Percentiles rank a stretch among this genome's conserved stretches.
Conservation (phyloP, 306 rosid genomes). For the Medicago truncatula region DNA sequence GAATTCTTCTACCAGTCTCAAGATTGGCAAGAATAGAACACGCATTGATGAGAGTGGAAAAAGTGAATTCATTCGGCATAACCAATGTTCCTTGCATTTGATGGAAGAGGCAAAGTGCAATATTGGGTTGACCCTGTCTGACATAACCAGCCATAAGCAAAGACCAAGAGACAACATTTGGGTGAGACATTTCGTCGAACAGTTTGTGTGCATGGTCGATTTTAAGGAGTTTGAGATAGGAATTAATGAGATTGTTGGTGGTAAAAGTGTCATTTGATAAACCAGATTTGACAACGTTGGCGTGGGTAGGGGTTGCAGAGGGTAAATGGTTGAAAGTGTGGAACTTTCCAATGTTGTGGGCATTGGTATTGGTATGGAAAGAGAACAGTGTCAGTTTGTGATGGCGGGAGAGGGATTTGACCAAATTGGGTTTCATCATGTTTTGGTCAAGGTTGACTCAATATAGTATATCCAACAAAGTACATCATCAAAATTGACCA, state of each 20-base stretch:
- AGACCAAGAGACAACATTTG: conserved; percentile 83
- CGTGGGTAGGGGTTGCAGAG: conserved; percentile 55
- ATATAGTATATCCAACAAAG: too few species aligned
- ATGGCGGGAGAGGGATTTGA: conserved; percentile 47
- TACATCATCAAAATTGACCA: too few species aligned
- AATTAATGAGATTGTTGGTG: conserved; percentile 64
- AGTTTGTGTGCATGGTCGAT: conserved; percentile 57
- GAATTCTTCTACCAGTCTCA: conserved; percentile 57
- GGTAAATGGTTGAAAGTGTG: conserved; percentile 50
- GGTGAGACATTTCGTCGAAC: conserved; percentile 68
- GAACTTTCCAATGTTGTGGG: conserved; percentile 53
- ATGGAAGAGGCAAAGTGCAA: conserved; percentile 53
- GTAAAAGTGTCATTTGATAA: conserved; percentile 56
- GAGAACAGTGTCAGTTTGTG: conserved; percentile 41
- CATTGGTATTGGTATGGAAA: conserved; percentile 45
- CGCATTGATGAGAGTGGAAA: conserved; percentile 68
- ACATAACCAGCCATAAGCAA: conserved; percentile 75
- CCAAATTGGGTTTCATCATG: conserved; percentile 47
- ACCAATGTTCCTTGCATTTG: conserved; percentile 57
- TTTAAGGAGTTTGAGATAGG: conserved; percentile 54
- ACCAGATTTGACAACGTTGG: conserved; percentile 58
- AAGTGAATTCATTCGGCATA: conserved; percentile 71
- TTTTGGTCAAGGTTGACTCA: background rate
- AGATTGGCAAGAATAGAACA: conserved; percentile 68
- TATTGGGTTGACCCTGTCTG: conserved; percentile 46